These are phyloP conservation scores for Moesziomyces globuligerus DNA, from an alignment of 1,284 basidiomycete species.

Conservation along the genomic window DNA sequence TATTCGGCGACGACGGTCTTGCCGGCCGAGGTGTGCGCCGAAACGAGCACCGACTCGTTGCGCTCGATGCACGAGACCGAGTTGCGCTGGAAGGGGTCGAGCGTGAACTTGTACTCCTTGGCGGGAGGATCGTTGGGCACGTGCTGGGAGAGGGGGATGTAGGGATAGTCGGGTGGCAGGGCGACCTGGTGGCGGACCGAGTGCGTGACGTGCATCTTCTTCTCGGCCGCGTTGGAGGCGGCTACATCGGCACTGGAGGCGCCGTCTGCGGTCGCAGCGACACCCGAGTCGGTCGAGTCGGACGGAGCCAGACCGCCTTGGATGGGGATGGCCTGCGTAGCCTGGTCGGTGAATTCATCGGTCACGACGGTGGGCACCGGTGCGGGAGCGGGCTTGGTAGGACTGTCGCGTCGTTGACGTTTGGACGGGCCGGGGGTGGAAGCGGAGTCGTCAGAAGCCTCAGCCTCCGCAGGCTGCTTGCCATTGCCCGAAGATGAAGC, in stretches of 20 bases:
- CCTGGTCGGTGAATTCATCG: constrained; percentile 56
- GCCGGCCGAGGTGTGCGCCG: constrained; percentile 97
- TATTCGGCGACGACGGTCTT: constrained; percentile 99
- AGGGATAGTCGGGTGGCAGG: constrained; percentile 89
- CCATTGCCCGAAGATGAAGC: neutral
- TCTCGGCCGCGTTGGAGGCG: constrained; percentile 23
- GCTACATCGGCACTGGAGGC: constrained; percentile 15
- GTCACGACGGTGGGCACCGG: constrained; percentile 53
- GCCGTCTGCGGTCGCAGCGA: constrained; percentile 3
- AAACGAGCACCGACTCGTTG: constrained; percentile 96
- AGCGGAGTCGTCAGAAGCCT: constrained; percentile 14
- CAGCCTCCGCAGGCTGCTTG: constrained; percentile 1
- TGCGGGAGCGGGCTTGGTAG: constrained; percentile 17
- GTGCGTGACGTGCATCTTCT: constrained; percentile 59
- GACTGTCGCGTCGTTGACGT: constrained; percentile 29
- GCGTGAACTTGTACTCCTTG: constrained; percentile 90
- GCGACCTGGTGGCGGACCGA: constrained; percentile 90
- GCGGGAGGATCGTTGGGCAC: constrained; percentile 90
- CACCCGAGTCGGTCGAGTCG: constrained; percentile 1
- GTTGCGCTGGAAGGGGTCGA: constrained; percentile 97
- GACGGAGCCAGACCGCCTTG: constrained; percentile 27
- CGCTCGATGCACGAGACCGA: constrained; percentile 94
- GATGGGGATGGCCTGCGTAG: constrained; percentile 33
- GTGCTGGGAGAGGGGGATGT: constrained; percentile 89
- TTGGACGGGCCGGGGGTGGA: constrained; percentile 39